Evolutionary conservation across 768 basidiomycete genomes (phyloP).

Genomic region (Rhizopogon rudus): DNA sequence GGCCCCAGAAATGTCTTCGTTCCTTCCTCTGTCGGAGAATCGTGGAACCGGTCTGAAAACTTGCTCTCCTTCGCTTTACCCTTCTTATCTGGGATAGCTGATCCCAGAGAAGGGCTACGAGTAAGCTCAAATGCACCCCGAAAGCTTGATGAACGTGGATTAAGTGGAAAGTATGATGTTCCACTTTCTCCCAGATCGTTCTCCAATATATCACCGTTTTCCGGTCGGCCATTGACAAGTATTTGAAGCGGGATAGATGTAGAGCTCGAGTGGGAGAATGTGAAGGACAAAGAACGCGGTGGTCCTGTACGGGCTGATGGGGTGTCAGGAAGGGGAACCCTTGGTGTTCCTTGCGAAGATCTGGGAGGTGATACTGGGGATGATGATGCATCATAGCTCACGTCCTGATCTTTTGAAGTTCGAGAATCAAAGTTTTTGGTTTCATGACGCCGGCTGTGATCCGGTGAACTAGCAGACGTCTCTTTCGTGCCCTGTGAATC

Average conservation of each 20-base stretch:
- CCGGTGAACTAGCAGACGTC: neutral
- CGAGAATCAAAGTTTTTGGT: neutral
- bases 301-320: conserved; percentile 70
- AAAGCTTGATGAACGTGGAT: conserved; percentile 40
- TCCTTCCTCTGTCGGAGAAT: conserved; percentile 46
- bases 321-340: conserved; percentile 26
- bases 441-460: neutral
- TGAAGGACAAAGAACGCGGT: conserved; percentile 67
- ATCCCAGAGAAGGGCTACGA: conserved; percentile 22
- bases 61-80: conserved; percentile 49
- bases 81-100: conserved; percentile 43
- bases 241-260: conserved; percentile 24
- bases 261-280: conserved; percentile 48
- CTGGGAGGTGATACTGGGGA: conserved; percentile 3
- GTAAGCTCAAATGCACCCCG: conserved; percentile 55
- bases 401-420: conserved; percentile 6
- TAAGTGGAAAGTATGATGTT: conserved; percentile 23
- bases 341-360: conserved; percentile 1
- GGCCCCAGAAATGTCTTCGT: conserved; percentile 14
- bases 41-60: conserved; percentile 47
- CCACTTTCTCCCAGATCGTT: conserved; percentile 30
- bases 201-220: conserved; percentile 22
- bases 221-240: conserved; percentile 20
- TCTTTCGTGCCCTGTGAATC: conserved; percentile 1
- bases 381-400: conserved; percentile 9